These are phyloP conservation scores for Tuctoria greenei DNA, from an alignment of 176 grass and related monocot species.

Conservation along the genomic window DNA sequence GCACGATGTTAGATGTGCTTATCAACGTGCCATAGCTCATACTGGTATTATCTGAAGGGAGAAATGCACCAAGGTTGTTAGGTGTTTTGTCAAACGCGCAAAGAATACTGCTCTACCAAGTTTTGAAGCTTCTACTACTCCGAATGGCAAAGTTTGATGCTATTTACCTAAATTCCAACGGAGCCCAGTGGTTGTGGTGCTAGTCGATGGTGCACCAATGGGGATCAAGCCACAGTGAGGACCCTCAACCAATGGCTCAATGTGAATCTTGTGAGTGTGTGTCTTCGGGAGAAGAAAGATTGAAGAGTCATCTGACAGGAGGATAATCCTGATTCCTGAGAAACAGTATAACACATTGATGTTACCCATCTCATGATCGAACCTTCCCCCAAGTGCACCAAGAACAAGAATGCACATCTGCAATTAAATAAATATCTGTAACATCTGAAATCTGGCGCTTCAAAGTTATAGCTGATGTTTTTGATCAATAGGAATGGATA, in stretches of 20 bases:
- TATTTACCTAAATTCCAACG: constrained; percentile 76
- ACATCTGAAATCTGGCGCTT: not conserved
- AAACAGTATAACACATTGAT: constrained; percentile 81
- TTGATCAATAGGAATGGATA: constrained; percentile 12
- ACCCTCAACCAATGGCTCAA: constrained; percentile 53
- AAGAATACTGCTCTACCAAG: not conserved
- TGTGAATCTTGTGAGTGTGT: constrained; percentile 58
- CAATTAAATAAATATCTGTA: constrained; percentile 8
- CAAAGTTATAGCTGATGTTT: not conserved
- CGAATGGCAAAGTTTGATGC: not conserved
- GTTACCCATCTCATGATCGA: constrained; percentile 93
- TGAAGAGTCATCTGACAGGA: constrained; percentile 75
- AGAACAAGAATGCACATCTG: constrained; percentile 80
- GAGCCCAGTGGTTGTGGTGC: constrained; percentile 73
- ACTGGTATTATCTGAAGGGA: constrained; percentile 45
- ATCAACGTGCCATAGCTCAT: constrained; percentile 77
- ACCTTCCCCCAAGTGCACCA: constrained; percentile 87
- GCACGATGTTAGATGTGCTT: constrained; percentile 85
- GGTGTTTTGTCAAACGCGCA: not conserved
- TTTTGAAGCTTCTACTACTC: not conserved
- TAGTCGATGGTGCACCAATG: constrained; percentile 50
- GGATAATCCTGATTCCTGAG: constrained; percentile 59
- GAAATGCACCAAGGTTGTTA: constrained; percentile 22
- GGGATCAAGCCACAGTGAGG: constrained; percentile 90
- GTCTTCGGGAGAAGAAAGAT: constrained; percentile 79